These are phyloP conservation scores for Fragilariopsis cylindrus DNA, from an alignment of 108 stramenopile genomes.

Conservation along the genomic window DNA sequence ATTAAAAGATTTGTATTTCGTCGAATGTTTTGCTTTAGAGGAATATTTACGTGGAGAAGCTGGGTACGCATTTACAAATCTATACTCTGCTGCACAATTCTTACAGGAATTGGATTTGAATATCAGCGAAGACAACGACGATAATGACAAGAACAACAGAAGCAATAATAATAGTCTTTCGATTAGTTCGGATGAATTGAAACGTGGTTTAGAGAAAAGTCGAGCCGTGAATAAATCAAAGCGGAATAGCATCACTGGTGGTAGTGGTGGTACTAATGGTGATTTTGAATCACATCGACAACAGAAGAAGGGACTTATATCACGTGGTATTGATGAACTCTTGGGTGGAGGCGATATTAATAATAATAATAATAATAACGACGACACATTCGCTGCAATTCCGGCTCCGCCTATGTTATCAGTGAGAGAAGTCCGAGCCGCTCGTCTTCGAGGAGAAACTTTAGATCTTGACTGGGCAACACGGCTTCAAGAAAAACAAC, in stretches of 20 bases:
- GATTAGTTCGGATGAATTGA: conserved; percentile 63
- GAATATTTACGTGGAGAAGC: conserved; percentile 74
- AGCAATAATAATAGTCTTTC: conserved; percentile 39
- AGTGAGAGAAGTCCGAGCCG: conserved; percentile 58
- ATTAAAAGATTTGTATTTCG: conserved; percentile 47
- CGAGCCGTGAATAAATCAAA: conserved; percentile 16
- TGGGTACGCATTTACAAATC: conserved; percentile 84
- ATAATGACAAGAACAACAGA: background rate
- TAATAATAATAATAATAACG: conserved; percentile 14
- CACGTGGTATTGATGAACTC: conserved; percentile 5
- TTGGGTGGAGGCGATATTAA: background rate
- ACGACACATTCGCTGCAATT: background rate
- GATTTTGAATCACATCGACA: background rate
- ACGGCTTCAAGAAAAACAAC: conserved; percentile 24
- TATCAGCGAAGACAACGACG: background rate
- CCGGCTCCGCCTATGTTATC: conserved; percentile 30
- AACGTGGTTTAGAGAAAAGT: conserved; percentile 53
- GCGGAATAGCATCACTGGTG: conserved; percentile 11
- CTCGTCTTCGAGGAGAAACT: conserved; percentile 57
- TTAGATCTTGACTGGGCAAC: conserved; percentile 75
- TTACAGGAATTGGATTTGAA: conserved; percentile 64
- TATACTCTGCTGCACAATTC: conserved; percentile 86
- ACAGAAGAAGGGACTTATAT: conserved; percentile 1
- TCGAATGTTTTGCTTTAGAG: conserved; percentile 64
- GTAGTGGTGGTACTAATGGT: background rate